Conservation (phyloP, 2,329 filamentous ascomycete species). For the Clonostachys chloroleuca region DNA sequence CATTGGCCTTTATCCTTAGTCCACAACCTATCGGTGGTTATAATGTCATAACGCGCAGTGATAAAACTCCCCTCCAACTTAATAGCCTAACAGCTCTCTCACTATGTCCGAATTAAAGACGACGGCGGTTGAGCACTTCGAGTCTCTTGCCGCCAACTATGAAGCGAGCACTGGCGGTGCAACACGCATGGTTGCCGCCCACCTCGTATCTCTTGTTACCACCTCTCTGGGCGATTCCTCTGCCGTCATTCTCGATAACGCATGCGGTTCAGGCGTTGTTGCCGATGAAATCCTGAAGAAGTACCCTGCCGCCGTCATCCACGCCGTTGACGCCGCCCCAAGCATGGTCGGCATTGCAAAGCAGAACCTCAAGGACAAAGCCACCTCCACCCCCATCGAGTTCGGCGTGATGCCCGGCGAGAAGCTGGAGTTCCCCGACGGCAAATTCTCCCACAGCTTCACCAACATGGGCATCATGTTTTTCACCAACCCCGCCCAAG, state of each 20-base stretch:
- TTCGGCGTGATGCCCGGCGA: constrained; percentile 12
- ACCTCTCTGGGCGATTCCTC: neutral
- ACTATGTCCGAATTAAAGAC: no score
- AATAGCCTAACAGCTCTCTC: no score
- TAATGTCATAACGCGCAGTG: no score
- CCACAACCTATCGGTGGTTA: no score
- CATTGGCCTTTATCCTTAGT: no score
- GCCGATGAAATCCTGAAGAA: constrained; percentile 9
- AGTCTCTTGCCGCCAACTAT: neutral
- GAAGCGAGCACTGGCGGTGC: neutral
- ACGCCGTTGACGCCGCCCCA: constrained; percentile 8
- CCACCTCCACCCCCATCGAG: constrained; percentile 7
- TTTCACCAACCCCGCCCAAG: constrained; percentile 16
- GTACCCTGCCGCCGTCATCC: neutral
- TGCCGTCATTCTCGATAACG: constrained; percentile 13
- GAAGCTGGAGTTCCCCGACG: constrained; percentile 12
- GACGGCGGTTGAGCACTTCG: neutral
- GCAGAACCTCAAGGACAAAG: constrained; percentile 4
- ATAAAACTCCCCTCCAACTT: no score
- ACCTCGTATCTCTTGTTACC: neutral
- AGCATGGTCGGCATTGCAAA: constrained; percentile 11
- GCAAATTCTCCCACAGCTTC: constrained; percentile 24
- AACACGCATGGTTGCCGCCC: neutral
- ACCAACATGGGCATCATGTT: constrained; percentile 31
- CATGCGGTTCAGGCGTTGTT: constrained; percentile 14